phyloP scores from a whole-genome alignment of 768 basidiomycete genomes.

The Royoungia palumana region DNA sequence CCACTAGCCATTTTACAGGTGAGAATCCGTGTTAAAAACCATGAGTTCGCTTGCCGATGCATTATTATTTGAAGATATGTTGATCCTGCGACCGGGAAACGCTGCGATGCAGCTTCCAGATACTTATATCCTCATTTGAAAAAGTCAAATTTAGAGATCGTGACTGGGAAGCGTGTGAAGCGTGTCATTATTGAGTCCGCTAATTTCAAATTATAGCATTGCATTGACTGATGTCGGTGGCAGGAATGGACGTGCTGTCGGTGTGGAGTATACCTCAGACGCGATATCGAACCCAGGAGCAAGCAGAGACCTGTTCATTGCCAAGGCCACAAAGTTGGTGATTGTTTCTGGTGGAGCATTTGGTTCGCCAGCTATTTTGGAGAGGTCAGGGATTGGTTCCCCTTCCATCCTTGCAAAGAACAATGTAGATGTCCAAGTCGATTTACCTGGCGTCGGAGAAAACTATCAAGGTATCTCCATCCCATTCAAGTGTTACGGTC shows the following conservation, averaged over 20 bases:
- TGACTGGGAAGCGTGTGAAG: constrained; percentile 33
- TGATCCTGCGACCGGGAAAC: constrained; percentile 36
- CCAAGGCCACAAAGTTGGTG: constrained; percentile 34
- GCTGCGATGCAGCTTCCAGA: constrained; percentile 31
- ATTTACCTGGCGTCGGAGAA: constrained; percentile 42
- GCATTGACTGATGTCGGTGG: background rate
- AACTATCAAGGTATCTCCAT: constrained; percentile 34
- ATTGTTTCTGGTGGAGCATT: constrained; percentile 39
- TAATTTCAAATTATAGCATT: background rate
- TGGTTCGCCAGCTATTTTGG: constrained; percentile 49
- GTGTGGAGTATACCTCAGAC: constrained; percentile 35
- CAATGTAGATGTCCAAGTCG: constrained; percentile 30
- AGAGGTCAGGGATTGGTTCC: constrained; percentile 48
- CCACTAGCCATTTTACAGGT: constrained; percentile 17
- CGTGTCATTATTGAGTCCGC: constrained; percentile 37
- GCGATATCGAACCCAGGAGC: constrained; percentile 21
- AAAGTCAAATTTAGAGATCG: constrained; percentile 29
- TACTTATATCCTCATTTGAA: constrained; percentile 35
- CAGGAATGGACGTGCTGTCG: constrained; percentile 35
- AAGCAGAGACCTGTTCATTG: constrained; percentile 9
- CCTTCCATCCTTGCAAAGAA: constrained; percentile 25
- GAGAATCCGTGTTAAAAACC: background rate
- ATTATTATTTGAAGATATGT: constrained; percentile 47
- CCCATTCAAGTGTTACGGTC: too few relatives aligned
- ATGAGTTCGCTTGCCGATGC: background rate